Percentiles rank a stretch among this genome's conserved stretches.
These are phyloP conservation scores for Periconia sp. DNA, from an alignment of 2,329 filamentous ascomycete genomes.

Conservation along the genomic window DNA sequence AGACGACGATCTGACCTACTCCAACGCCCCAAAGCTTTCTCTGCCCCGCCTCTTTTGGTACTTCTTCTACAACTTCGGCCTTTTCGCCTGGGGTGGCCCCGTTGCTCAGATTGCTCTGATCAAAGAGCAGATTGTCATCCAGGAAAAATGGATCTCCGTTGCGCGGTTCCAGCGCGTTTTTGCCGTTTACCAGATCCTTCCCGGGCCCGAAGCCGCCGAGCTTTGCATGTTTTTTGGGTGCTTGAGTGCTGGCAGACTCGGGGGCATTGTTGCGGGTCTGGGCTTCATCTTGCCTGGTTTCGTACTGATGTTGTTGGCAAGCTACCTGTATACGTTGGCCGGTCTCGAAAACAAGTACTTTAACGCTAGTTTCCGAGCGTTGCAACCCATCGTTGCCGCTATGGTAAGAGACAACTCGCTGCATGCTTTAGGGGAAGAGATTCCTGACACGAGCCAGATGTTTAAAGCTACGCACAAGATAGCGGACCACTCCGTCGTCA, in stretches of 20 bases:
- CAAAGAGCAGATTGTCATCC: slow-evolving; percentile 37
- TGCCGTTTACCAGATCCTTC: slow-evolving; percentile 41
- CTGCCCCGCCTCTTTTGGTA: slow-evolving; percentile 37
- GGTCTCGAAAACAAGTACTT: slow-evolving; percentile 35
- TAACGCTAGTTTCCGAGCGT: slow-evolving; percentile 32
- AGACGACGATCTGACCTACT: slow-evolving; percentile 13
- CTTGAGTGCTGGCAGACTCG: slow-evolving; percentile 35
- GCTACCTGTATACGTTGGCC: slow-evolving; percentile 32
- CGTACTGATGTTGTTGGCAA: slow-evolving; percentile 32
- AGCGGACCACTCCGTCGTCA: slow-evolving; percentile 28
- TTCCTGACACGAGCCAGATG: slow-evolving; percentile 16
- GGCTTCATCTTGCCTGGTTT: slow-evolving; percentile 36
- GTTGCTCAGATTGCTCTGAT: slow-evolving; percentile 41
- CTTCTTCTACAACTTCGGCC: slow-evolving; percentile 42
- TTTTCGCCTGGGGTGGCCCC: slow-evolving; percentile 41
- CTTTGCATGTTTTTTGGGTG: slow-evolving; percentile 44
- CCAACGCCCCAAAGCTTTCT: slow-evolving; percentile 32
- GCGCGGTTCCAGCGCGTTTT: slow-evolving; percentile 39
- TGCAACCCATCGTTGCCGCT: slow-evolving; percentile 35
- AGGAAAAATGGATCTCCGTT: slow-evolving; percentile 41
- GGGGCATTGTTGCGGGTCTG: slow-evolving; percentile 34
- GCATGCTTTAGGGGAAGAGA: not conserved
- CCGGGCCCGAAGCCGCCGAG: slow-evolving; percentile 39
- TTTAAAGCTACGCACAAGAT: slow-evolving; percentile 32
- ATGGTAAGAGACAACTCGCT: slow-evolving; percentile 22